Evolutionary conservation across 2,329 filamentous ascomycete species (phyloP).

Genomic region (Clonostachys rosea): DNA sequence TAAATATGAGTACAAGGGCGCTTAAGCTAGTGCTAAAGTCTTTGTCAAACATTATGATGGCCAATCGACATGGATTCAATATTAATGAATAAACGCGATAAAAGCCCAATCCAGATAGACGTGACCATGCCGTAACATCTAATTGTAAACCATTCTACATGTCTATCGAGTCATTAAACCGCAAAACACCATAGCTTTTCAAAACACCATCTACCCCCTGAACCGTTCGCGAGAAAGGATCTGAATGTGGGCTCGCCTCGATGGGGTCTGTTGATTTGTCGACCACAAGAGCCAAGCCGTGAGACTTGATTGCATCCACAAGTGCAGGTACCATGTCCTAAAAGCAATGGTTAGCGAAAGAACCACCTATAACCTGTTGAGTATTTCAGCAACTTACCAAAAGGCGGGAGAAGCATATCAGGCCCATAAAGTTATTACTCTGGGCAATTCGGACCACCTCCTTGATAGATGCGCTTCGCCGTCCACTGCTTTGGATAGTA

Average conservation of each 20-base stretch:
- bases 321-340: slow-evolving; percentile 91
- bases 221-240: slow-evolving; percentile 58
- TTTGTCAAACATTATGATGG: neutral
- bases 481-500: slow-evolving; percentile 52
- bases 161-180: slow-evolving; percentile 91
- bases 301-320: slow-evolving; percentile 89
- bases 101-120: neutral
- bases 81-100: neutral
- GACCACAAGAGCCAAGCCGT: slow-evolving; percentile 85
- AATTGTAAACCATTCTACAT: slow-evolving; percentile 31
- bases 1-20: slow-evolving; percentile 65
- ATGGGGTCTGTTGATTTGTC: slow-evolving; percentile 67
- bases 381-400: slow-evolving; percentile 56
- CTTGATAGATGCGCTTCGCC: slow-evolving; percentile 81
- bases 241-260: slow-evolving; percentile 29
- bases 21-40: slow-evolving; percentile 25
- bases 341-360: slow-evolving; percentile 9
- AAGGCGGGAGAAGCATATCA: slow-evolving; percentile 84
- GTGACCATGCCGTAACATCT: neutral
- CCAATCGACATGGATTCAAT: neutral
- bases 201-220: slow-evolving; percentile 85
- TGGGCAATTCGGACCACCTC: slow-evolving; percentile 90
- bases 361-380: neutral
- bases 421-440: slow-evolving; percentile 96
- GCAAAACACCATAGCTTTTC: slow-evolving; percentile 79